Evolutionary conservation across 306 rosid genomes (phyloP).

Genomic region (Cyclanthera cordifolia): DNA sequence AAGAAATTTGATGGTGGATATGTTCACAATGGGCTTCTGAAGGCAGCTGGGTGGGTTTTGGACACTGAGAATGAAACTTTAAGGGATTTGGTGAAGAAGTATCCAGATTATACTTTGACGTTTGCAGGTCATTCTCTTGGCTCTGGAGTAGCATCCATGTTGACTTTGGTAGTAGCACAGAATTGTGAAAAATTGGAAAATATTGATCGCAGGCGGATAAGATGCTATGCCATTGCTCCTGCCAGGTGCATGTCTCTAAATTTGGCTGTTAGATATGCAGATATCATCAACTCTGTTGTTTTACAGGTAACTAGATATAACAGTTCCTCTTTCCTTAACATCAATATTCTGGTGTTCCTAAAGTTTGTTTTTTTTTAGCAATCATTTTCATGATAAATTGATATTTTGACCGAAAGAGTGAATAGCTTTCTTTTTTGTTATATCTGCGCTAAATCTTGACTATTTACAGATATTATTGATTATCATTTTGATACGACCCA

Average conservation of each 20-base stretch:
- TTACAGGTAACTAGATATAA: slow-evolving; percentile 54
- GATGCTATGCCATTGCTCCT: slow-evolving; percentile 85
- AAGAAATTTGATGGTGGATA: slow-evolving; percentile 81
- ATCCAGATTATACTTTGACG: slow-evolving; percentile 68
- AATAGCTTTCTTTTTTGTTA: not conserved
- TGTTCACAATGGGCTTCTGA: slow-evolving; percentile 88
- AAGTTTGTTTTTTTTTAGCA: not conserved
- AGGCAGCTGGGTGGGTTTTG: slow-evolving; percentile 67
- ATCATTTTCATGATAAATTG: not conserved
- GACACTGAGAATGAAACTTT: slow-evolving; percentile 48
- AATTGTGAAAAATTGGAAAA: slow-evolving; percentile 47
- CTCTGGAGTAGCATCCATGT: slow-evolving; percentile 73
- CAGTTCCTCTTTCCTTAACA: not conserved
- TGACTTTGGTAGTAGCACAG: slow-evolving; percentile 64
- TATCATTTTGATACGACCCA: too few species aligned
- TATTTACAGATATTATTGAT: not conserved
- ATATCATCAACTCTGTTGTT: slow-evolving; percentile 76
- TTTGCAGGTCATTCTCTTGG: slow-evolving; percentile 88
- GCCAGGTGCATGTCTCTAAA: slow-evolving; percentile 88
- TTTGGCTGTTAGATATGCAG: slow-evolving; percentile 88
- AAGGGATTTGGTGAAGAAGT: slow-evolving; percentile 43
- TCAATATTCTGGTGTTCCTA: not conserved
- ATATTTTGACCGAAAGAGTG: not conserved
- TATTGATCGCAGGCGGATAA: slow-evolving; percentile 60
- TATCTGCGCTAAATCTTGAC: not conserved